Conservation (phyloP, 495 filamentous ascomycete species). For the Extremus antarcticus region DNA sequence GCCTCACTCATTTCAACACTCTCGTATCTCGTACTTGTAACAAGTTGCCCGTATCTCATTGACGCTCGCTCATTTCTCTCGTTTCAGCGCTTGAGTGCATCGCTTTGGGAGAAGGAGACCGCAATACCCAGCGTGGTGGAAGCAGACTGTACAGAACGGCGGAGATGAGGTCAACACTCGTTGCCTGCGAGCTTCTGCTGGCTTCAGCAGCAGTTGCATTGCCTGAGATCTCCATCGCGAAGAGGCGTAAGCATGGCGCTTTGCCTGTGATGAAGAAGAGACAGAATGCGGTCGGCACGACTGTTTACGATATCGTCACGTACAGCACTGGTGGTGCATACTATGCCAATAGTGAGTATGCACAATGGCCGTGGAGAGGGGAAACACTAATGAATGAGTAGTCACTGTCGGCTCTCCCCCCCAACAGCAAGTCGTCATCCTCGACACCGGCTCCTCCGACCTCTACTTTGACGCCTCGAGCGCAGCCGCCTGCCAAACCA, state of each 20-base stretch:
- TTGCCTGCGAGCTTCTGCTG: neutral
- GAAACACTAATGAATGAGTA: neutral
- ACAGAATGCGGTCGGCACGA: slow-evolving; percentile 3
- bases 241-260: slow-evolving; percentile 3
- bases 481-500: slow-evolving; percentile 6
- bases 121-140: slow-evolving; percentile 25
- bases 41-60: no score
- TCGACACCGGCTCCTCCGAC: slow-evolving; percentile 22
- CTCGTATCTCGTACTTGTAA: no score
- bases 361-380: neutral
- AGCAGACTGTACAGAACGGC: no score
- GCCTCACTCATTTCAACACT: no score
- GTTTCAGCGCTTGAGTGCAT: no score
- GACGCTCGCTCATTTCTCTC: no score
- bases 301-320: slow-evolving; percentile 11
- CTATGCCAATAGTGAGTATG: slow-evolving; percentile 8
- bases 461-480: slow-evolving; percentile 17
- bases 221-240: slow-evolving; percentile 7
- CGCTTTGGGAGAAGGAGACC: slow-evolving; percentile 65
- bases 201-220: slow-evolving; percentile 4
- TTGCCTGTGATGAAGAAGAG: neutral
- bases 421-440: slow-evolving; percentile 14
- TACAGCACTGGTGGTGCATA: slow-evolving; percentile 12
- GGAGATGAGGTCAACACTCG: neutral
- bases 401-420: slow-evolving; percentile 20